These are phyloP conservation scores for Cyanodermella asteris DNA, from an alignment of 2,329 filamentous ascomycete species.

Conservation along the genomic window DNA sequence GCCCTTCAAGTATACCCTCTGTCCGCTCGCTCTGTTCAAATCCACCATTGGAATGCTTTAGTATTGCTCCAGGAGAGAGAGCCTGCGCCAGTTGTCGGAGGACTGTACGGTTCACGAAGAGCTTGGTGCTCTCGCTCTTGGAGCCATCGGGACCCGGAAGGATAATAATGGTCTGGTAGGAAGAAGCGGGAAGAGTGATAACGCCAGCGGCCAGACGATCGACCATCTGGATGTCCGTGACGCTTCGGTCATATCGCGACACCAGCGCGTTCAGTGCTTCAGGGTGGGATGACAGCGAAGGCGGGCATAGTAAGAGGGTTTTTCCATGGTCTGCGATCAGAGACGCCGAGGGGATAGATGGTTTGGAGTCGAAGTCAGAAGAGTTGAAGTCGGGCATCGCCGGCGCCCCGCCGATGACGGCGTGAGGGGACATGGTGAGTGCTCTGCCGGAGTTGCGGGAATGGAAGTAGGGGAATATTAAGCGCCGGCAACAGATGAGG, in stretches of 20 bases:
- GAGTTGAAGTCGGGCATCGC: too few relatives aligned
- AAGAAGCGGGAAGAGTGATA: conserved; percentile 49
- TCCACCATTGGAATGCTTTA: conserved; percentile 47
- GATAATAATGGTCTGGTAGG: conserved; percentile 70
- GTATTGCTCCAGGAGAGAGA: conserved; percentile 44
- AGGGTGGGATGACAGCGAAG: conserved; percentile 70
- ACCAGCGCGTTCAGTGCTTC: conserved; percentile 52
- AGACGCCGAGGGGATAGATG: neutral
- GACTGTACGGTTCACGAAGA: conserved; percentile 46
- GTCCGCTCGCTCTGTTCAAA: conserved; percentile 36
- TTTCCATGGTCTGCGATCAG: conserved; percentile 7
- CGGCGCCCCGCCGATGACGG: too few relatives aligned
- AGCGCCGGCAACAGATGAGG: too few relatives aligned
- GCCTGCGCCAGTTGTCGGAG: conserved; percentile 47
- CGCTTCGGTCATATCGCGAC: conserved; percentile 47
- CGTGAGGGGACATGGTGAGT: too few relatives aligned
- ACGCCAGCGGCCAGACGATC: conserved; percentile 72
- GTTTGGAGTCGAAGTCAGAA: neutral
- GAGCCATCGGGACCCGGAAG: conserved; percentile 57
- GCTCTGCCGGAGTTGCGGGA: too few relatives aligned
- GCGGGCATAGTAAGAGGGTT: conserved; percentile 69
- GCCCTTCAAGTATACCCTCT: conserved; percentile 69
- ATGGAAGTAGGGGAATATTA: too few relatives aligned
- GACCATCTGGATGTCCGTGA: conserved; percentile 90
- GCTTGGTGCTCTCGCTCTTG: conserved; percentile 37